Base-by-base conservation (phyloP, 495 filamentous ascomycete genomes). In the Pyrenula aspistea region DNA sequence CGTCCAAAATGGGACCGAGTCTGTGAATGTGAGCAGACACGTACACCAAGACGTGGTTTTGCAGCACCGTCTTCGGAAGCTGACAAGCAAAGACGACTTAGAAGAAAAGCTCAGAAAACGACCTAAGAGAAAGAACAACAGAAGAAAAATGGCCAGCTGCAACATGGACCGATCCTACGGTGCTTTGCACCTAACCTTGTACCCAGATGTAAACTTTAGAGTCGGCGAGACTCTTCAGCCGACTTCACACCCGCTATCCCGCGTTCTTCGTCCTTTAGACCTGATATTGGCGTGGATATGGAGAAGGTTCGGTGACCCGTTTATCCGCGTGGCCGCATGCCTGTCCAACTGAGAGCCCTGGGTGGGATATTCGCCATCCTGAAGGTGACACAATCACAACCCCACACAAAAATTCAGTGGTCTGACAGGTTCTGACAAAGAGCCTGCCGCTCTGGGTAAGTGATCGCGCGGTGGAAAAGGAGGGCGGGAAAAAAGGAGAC, bases 171-270 rank as follows among this genome's bases (percentile, higher is more conserved):
- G 31, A 4, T 42, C 31, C 31, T 42, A 42, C 31, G 15, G 15
- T 15, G 31, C 31, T 4, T 42, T n/a, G n/a, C n/a, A n/a, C n/a
- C n/a, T n/a, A n/a, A n/a, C n/a, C n/a, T n/a, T n/a, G n/a, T n/a
- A n/a, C n/a, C n/a, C n/a, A n/a, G n/a, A n/a, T n/a, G n/a, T n/a
- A n/a, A n/a, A n/a, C n/a, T n/a, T n/a, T n/a, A n/a, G n/a, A n/a
- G n/a, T n/a, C n/a, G n/a, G n/a, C n/a, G n/a, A n/a, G 31, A 8
- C 31, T 42, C 15, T 42, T 42, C 31, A 42, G 31, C 31, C 31
- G 59, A 72, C 72, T 56, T 56, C 58, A 36, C 54, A 42, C 31
- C 31, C 31, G 31, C 31, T 15, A 8, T 15, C 15, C 31, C 31
- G 31, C 31, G 8, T 4, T 42, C 15, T 42, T 4, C 31, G 15